These are phyloP conservation scores for Alternaria hordeiaustralica DNA, from an alignment of 2,329 filamentous ascomycete genomes.

Conservation along the genomic window DNA sequence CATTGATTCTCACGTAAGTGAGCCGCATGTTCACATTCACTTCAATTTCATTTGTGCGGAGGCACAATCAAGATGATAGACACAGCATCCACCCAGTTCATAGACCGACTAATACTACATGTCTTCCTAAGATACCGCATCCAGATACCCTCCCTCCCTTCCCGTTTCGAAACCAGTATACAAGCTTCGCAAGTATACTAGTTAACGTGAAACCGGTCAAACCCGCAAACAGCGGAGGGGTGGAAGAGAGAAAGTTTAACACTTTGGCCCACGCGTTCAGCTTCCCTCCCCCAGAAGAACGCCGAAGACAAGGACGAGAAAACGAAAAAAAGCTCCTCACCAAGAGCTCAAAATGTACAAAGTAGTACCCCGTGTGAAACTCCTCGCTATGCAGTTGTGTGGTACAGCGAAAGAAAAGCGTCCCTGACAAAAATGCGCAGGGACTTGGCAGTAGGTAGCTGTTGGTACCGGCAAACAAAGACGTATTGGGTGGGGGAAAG, in stretches of 20 bases:
- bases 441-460: not conserved
- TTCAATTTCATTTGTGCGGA: not conserved
- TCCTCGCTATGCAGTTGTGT: constrained; percentile 44
- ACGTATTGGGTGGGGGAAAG: not conserved
- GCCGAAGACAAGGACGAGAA: constrained; percentile 5
- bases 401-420: constrained; percentile 21
- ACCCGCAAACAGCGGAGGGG: not conserved
- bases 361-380: constrained; percentile 24
- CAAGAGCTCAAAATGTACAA: constrained; percentile 29
- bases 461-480: constrained; percentile 1
- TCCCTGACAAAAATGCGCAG: not conserved
- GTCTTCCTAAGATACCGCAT: not conserved
- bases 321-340: constrained; percentile 12
- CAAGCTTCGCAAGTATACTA: not conserved
- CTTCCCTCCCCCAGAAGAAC: not conserved
- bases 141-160: not conserved
- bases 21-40: not conserved
- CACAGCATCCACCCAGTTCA: not conserved
- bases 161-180: not conserved
- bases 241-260: not conserved
- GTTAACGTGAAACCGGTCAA: not conserved
- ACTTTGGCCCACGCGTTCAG: not conserved
- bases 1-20: not conserved
- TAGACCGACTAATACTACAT: not conserved
- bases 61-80: not conserved